Evolutionary conservation across 768 basidiomycete genomes (phyloP), one percentile per base, ranked within the genome.

Genomic region (Podaxis carcinomalis): DNA sequence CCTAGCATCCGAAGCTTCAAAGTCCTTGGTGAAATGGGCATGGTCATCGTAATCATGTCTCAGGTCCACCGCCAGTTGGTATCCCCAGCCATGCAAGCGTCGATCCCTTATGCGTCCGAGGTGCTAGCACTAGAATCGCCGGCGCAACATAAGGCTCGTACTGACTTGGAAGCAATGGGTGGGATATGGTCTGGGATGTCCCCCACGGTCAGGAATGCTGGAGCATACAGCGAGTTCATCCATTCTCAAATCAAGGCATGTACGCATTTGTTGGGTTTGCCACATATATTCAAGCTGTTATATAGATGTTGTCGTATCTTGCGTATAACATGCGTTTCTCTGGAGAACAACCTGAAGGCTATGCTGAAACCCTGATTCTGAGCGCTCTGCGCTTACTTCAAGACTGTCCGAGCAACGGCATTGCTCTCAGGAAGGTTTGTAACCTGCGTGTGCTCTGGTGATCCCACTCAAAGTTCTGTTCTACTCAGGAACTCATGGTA

Each of bases 1-100:
- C 86, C 86, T 6, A 87, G 89, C 51, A 83, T 88, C 57, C 84
- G 86, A 61, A 95, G 93, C 70, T 95, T 97, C 80, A 98, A 97
- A 73, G 90, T 97, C 9, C 77, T 98, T 10, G 88, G 92, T 13
- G 97, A 99, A 75, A 90, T 96, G 80, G 92, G 92, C 4, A 89
- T 95, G 78, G 87, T 93, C 11, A 86, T 96, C 70, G 91, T 95
- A 28, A 85, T 94, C 27, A 90, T 97, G 74, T 88, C 90, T 63
- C 96, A 98, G 73, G 83, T 85, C 40, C 89, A 92, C 65, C 83
- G 88, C 47, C 74, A 78, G 6, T 72, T 90, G 62, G 86, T 92
- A 54, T 75, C 81, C 13, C 77, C 86, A 1, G 79, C 85, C 14
- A 82, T 96, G 62, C 82, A 87, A 67, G 79, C 83, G 14, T 90